Evolutionary conservation across 2,329 filamentous ascomycete species (phyloP), one percentile per base, ranked within the genome.

Genomic region (Gnomoniopsis sp.): DNA sequence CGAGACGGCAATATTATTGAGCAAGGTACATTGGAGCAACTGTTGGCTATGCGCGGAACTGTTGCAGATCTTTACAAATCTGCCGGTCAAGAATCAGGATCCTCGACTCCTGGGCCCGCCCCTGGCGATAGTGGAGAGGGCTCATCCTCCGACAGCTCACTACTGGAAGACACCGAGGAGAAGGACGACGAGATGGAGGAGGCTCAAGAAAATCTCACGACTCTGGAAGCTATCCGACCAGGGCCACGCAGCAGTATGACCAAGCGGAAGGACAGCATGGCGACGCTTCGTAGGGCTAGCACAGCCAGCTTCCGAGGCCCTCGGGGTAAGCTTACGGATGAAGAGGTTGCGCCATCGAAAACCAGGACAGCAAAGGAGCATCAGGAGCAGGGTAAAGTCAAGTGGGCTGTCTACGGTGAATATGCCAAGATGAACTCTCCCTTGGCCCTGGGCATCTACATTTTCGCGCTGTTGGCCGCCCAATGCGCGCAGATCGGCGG

Each of bases 351-450:
- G 2, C 82, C 78, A 55, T 78, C 88, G 68, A 93, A 91, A 75
- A 92, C 89, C 48, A 91, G 88, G 70, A 93, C 97, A 73, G 82
- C 81, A 58, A 96, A 96, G 74, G 95, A 99, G 72, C 88, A 89
- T 65, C 83, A 86, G 2, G 92, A 99, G 72, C 92, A 99, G 75
- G 95, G 95, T 68, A 97, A 98, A 72, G 95, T 99, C 66, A 98
- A 97, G 74, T 98, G 95, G 93, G 84, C 69, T 67, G 93, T 99
- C 30, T 99, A 99, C 70, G 79, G 81, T 19, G 93, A 97, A 74
- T 99, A 99, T 69, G 96, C 95, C 58, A 96, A 91, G 75, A 91
- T 91, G 60, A 97, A 91, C 78, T 97, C 98, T 71, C 74, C 97
- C 17, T 78, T 84, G 58, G 96, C 95, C 14, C 95, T 99, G 10